Evolutionary conservation across 1,284 basidiomycete genomes (phyloP), one percentile per base, ranked within the genome.

Genomic region (Cutaneotrichosporon mucoides): DNA sequence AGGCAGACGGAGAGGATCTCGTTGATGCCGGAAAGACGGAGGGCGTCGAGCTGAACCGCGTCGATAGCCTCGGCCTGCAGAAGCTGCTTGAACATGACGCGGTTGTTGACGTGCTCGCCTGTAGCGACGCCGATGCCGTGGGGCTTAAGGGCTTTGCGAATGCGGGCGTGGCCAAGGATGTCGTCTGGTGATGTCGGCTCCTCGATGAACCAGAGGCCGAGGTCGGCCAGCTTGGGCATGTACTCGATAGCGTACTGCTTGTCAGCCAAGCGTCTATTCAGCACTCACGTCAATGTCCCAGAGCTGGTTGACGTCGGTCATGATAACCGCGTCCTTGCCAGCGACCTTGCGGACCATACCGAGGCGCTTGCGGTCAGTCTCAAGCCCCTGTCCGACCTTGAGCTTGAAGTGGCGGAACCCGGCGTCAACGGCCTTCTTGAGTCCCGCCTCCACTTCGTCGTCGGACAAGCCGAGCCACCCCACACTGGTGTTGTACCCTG

Each of bases 331-430:
- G 73, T 94, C 91, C 24, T 24, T 24, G 73, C 94, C 92, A 72
- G 94, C 92, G 76, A 96, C 88, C 56, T 86, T 88, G 49, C 93
- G 85, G 68, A 96, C 91, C 71, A 95, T 83, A 67, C 84, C 84
- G 46, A 90, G 88, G 58, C 93, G 85, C 48, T 89, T 86, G 54
- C 92, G 79, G 77, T 96, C 93, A 66, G 86, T 85, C 41, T 84
- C 84, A 55, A 84, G 81, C 71, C 88, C 82, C 24, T 86, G 86
- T 50, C 92, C 92, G 56, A 95, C 91, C 81, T 95, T 95, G 86
- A 94, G 91, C 68, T 92, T 92, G 83, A 93, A 93, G 78, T 92
- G 90, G 77, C 88, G 89, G 83, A 93, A 93, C 16, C 92, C 92
- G 38, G 83, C 84, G 34, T 83, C 79, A 56, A 95, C 82, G 16